Percentiles rank a stretch among this genome's conserved stretches.
These are phyloP conservation scores for Diplodia corticola DNA, from an alignment of 2,329 filamentous ascomycete species.

Conservation along the genomic window DNA sequence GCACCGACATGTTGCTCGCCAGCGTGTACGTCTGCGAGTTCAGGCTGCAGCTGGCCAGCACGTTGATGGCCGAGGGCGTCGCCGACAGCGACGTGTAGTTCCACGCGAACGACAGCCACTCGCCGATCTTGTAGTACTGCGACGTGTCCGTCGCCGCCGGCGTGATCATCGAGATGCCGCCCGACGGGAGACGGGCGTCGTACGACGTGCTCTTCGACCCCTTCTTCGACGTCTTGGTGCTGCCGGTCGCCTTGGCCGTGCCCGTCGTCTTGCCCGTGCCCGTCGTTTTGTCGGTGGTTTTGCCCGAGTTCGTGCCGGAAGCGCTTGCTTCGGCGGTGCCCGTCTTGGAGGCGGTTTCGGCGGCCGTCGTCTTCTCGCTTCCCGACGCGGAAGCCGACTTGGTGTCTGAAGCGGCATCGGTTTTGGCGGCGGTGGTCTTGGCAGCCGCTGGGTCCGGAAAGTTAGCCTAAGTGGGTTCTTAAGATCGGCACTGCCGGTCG, in stretches of 20 bases:
- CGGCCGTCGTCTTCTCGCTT: neutral
- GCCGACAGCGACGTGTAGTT: constrained; percentile 66
- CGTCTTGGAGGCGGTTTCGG: constrained; percentile 12
- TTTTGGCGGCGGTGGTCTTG: neutral
- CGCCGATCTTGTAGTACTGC: constrained; percentile 65
- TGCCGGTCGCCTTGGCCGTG: constrained; percentile 6
- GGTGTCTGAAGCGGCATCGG: neutral
- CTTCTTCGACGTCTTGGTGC: constrained; percentile 19
- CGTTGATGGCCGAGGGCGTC: constrained; percentile 60
- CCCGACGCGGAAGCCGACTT: neutral
- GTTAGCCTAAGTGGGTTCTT: neutral
- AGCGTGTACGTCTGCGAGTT: constrained; percentile 64
- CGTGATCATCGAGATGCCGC: constrained; percentile 63
- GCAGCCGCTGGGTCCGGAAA: neutral
- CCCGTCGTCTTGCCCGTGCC: constrained; percentile 13
- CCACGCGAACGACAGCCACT: constrained; percentile 65
- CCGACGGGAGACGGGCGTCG: constrained; percentile 56
- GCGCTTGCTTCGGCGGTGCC: neutral
- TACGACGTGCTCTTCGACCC: constrained; percentile 37
- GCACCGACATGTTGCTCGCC: constrained; percentile 57
- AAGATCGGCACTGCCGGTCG: neutral
- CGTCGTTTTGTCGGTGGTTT: neutral
- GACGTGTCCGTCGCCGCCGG: constrained; percentile 52
- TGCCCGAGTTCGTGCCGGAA: neutral
- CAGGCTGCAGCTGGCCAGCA: constrained; percentile 60